A percentile compares a stretch with the other conserved stretches of the same genome.
These are phyloP conservation scores for Leccinum variabile DNA, from an alignment of 1,284 basidiomycete genomes.

Conservation along the genomic window DNA sequence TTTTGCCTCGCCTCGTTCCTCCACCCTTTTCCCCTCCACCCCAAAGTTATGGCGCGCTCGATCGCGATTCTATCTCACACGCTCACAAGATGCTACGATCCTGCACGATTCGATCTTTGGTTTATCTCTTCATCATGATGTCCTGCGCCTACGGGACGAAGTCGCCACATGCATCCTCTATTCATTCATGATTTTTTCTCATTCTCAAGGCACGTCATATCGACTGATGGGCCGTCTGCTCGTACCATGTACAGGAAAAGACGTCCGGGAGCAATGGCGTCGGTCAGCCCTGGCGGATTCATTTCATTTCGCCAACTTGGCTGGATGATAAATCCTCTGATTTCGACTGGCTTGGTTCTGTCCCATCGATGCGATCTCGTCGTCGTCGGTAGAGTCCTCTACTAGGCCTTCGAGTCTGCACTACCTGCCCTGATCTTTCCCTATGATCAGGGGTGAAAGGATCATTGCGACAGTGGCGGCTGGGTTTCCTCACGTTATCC, in stretches of 20 bases:
- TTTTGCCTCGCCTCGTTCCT: neutral
- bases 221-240: neutral
- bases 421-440: neutral
- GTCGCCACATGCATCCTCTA: neutral
- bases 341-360: neutral
- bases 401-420: neutral
- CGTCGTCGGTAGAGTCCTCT: neutral
- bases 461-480: neutral
- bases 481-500: neutral
- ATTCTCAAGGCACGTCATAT: neutral
- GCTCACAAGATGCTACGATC: neutral
- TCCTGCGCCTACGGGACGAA: neutral
- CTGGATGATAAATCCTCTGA: neutral
- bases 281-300: slow-evolving; percentile 1
- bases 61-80: neutral
- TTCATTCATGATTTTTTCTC: neutral
- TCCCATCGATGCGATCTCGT: neutral
- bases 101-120: neutral
- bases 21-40: neutral
- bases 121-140: neutral
- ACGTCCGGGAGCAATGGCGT: neutral
- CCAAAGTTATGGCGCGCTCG: neutral
- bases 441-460: neutral
- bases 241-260: neutral
- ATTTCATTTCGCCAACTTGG: neutral